Base-by-base conservation (phyloP, 2,329 filamentous ascomycete species). In the Colletotrichum sidae region DNA sequence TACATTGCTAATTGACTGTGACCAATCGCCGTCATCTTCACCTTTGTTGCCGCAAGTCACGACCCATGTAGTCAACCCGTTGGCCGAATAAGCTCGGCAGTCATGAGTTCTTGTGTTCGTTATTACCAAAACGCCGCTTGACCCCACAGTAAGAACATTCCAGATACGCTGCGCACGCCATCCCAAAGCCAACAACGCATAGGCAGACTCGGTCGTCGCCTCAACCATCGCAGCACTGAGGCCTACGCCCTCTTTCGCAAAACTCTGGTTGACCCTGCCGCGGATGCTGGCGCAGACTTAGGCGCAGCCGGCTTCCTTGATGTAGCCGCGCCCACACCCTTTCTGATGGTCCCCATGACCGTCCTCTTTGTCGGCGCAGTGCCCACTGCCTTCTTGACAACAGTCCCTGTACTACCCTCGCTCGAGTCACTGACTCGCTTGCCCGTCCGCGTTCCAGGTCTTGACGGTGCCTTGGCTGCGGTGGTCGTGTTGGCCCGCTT, bases 361-460 rank as follows among this genome's bases (percentile, higher is more conserved):
- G 83, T 84, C 72, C 82, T 84, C 74, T 85, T 88, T 3, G 78
- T 67, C 3, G 76, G 69, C 12, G 76, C 69, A 2, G 76, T 71
- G 35, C 79, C 72, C 11, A 75, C 75, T 3, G 79, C 77, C 74
- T 87, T 90, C 75, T 85, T 85, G 47, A 90, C 82, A 25, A 91
- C 87, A 0, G 90, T 92, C 8, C 86, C 85, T 12, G 85, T 86
- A 75, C 89, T 92, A 6, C 79, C 82, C 60, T 90, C 87, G 70
- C 88, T 91, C 13, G 85, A 82, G 72, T 88, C 88, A 73, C 89
- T 92, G 72, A 80, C 77, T 74, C 86, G 83, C 67, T 84, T 81
- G 60, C 78, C 79, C 41, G 80, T 83, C 65, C 83, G 82, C 39
- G 84, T 85, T 17, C 78, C 78, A 38, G 77, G 75, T 39, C 78